Conservation (phyloP, 805 yeast genomes). For the Saturnispora sanitii region DNA sequence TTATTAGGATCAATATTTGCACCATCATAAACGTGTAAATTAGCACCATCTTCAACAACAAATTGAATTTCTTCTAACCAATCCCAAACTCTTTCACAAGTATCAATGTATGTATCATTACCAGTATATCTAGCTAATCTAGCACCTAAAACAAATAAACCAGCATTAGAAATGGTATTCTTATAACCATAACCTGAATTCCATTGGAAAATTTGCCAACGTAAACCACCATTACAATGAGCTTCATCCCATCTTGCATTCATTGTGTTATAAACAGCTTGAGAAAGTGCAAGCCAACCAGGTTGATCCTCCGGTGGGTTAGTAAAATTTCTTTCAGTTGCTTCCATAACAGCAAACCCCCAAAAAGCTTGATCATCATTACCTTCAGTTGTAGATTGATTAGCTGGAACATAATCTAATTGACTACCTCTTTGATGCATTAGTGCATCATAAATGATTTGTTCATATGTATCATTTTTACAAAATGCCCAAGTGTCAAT, state of each 20-base stretch:
- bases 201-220: slow-evolving; percentile 91
- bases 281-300: slow-evolving; percentile 65
- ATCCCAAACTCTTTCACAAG: slow-evolving; percentile 64
- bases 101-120: slow-evolving; percentile 61
- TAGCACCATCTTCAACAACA: slow-evolving; percentile 21
- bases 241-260: slow-evolving; percentile 62
- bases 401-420: slow-evolving; percentile 65
- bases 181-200: slow-evolving; percentile 82
- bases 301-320: slow-evolving; percentile 44
- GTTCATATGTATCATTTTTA: slow-evolving; percentile 54
- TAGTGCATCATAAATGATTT: slow-evolving; percentile 48
- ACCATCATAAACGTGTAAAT: slow-evolving; percentile 44
- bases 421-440: slow-evolving; percentile 55
- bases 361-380: slow-evolving; percentile 92
- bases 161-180: slow-evolving; percentile 81
- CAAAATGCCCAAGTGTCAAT: slow-evolving; percentile 68
- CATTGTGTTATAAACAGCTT: slow-evolving; percentile 84
- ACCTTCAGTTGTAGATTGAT: slow-evolving; percentile 79
- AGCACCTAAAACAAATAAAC: slow-evolving; percentile 71
- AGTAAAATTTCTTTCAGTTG: slow-evolving; percentile 74
- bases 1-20: slow-evolving; percentile 36
- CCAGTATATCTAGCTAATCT: slow-evolving; percentile 71
- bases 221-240: slow-evolving; percentile 64
- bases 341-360: slow-evolving; percentile 81
- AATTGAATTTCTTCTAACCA: slow-evolving; percentile 38